Evolutionary conservation across 176 grass and related monocot genomes (phyloP), one percentile per base, ranked within the genome.

Genomic region (Avena insularis): DNA sequence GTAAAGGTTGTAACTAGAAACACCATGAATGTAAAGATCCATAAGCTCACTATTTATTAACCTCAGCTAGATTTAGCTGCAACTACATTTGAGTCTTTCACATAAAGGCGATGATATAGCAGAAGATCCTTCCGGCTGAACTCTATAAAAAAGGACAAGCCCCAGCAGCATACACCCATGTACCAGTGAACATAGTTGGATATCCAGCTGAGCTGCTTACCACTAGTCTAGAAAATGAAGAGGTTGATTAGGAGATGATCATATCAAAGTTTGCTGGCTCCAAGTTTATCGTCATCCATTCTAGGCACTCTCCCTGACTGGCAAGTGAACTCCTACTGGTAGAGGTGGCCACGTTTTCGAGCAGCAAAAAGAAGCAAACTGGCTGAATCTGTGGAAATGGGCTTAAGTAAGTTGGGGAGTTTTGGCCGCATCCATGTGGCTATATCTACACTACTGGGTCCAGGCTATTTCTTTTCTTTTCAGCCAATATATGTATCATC

Each of bases 191-290:
- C 75, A 77, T 77, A 50, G 74, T 77, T 77, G 49, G 25, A 55
- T 17, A 77, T 31, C 53, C 50, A 72, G n/a, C 67, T 72, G n/a
- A 71, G 40, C 13, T 48, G n/a, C 59, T 80, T 80, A 80, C 7
- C n/a, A 21, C 16, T 83, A 68, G 35, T 83, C 66, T 40, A 83
- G 35, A 72, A 57, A 57, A 12, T 25, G 3, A 55, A 67, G 61
- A 82, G 16, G 23, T 53, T 68, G 46, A 25, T 56, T 55, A 54
- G 31, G 80, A 38, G 29, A 57, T 53, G 9, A 69, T 43, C 80
- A 71, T 50, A 31, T 23, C 25, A 64, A 60, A 40, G 55, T 21
- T 43, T 21, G 55, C 12, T 79, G 33, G 55, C 56, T 55, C 29
- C 38, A 71, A 45, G 17, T 45, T 71, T 71, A 71, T 71, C 36